Evolutionary conservation across 352 stramenopile species (phyloP).

Genomic region (Paralagenidium karlingii): DNA sequence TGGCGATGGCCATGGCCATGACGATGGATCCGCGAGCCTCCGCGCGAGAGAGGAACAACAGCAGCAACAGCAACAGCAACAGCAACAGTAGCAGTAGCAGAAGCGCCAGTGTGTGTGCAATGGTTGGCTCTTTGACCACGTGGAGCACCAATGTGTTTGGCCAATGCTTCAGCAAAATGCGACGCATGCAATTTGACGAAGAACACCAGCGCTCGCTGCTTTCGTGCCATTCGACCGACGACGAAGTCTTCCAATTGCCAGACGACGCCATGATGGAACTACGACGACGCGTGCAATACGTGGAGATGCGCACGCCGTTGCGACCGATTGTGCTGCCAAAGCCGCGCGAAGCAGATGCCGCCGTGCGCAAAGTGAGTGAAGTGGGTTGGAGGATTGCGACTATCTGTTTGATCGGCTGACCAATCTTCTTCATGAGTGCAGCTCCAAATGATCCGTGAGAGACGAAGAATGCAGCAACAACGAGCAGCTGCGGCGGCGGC

Average conservation of each 20-base stretch:
- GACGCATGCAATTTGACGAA: slow-evolving; percentile 48
- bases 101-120: too few species aligned
- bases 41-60: too few species aligned
- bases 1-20: too few species aligned
- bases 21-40: too few species aligned
- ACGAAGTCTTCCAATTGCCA: slow-evolving; percentile 25
- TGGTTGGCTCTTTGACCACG: too few species aligned
- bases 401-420: not conserved
- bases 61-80: too few species aligned
- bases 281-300: slow-evolving; percentile 28
- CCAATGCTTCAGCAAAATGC: slow-evolving; percentile 43
- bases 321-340: not conserved
- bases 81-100: too few species aligned
- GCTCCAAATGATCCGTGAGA: not conserved
- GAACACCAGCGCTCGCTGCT: slow-evolving; percentile 59
- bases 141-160: slow-evolving; percentile 17
- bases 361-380: too few species aligned
- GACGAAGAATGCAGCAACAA: too few species aligned
- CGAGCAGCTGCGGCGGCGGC: too few species aligned
- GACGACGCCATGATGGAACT: slow-evolving; percentile 60
- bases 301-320: not conserved
- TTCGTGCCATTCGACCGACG: slow-evolving; percentile 21
- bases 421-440: not conserved
- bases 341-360: too few species aligned
- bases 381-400: too few species aligned